Evolutionary conservation across 192 early-diverging fungal genomes (phyloP).

Genomic region (Helicostylum pulchrum): DNA sequence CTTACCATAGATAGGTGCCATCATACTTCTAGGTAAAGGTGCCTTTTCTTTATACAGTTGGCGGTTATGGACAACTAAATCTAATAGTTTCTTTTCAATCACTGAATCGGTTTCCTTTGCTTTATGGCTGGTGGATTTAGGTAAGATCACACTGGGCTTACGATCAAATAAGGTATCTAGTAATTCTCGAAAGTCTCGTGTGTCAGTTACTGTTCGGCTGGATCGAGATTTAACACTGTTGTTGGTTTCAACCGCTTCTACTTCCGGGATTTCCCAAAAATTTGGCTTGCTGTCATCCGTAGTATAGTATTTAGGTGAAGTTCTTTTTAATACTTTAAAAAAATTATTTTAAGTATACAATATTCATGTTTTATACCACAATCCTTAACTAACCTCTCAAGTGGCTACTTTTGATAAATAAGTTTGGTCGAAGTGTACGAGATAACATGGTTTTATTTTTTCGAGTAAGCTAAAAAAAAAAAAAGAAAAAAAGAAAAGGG

Average conservation of each 20-base stretch:
- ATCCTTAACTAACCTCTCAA: no score
- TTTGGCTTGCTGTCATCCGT: not conserved
- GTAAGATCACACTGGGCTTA: not conserved
- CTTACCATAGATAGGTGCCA: not conserved
- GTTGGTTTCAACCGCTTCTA: not conserved
- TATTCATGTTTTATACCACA: no score
- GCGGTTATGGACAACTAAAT: constrained; percentile 2
- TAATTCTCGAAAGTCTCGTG: constrained; percentile 1
- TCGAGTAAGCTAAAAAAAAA: no score
- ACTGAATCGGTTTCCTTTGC: not conserved
- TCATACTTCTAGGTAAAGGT: constrained; percentile 14
- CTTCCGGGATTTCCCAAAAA: not conserved
- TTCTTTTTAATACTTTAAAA: no score
- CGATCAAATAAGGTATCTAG: constrained; percentile 8
- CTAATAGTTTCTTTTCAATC: constrained; percentile 18
- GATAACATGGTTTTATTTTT: no score
- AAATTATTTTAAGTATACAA: no score
- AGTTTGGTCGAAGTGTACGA: no score
- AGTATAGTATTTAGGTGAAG: no score
- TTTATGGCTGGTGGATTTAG: not conserved
- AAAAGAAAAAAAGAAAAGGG: not conserved
- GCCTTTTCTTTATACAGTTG: constrained; percentile 12
- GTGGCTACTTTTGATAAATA: no score
- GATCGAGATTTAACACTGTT: not conserved
- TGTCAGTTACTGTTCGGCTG: not conserved